Conservation (phyloP, 2,329 filamentous ascomycete genomes). For the Cercospora sp. region DNA sequence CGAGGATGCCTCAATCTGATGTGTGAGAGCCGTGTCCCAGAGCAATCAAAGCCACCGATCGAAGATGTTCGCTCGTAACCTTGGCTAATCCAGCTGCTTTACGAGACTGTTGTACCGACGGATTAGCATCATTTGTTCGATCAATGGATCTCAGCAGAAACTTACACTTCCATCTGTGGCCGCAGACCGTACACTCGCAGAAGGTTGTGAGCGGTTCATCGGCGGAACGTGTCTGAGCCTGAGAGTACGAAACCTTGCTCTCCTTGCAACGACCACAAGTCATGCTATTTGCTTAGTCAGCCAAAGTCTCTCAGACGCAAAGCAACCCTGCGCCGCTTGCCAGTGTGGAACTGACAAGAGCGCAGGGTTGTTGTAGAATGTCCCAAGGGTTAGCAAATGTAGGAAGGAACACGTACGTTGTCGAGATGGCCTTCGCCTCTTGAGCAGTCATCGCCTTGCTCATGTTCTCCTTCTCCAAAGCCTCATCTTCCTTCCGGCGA, state of each 20-base stretch:
- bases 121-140: neutral
- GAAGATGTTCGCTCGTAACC: neutral
- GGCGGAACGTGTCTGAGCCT: constrained; percentile 91
- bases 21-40: neutral
- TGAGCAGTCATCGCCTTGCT: constrained; percentile 93
- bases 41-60: neutral
- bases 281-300: constrained; percentile 57
- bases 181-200: constrained; percentile 56
- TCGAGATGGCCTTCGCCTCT: constrained; percentile 77
- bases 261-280: constrained; percentile 90
- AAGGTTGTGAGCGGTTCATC: constrained; percentile 77
- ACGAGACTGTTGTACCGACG: neutral
- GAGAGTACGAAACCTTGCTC: constrained; percentile 92
- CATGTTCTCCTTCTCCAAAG: constrained; percentile 89
- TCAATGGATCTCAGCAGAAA: neutral
- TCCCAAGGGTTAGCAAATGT: neutral
- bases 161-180: constrained; percentile 52
- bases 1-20: neutral
- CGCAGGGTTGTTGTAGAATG: constrained; percentile 18
- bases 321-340: constrained; percentile 33
- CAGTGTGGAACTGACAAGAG: constrained; percentile 15
- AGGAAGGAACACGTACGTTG: constrained; percentile 32
- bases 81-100: neutral
- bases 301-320: constrained; percentile 31
- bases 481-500: constrained; percentile 71